Evolutionary conservation across 805 yeast species (phyloP), one percentile per base, ranked within the genome.

Genomic region (Peterozyma xylosa): DNA sequence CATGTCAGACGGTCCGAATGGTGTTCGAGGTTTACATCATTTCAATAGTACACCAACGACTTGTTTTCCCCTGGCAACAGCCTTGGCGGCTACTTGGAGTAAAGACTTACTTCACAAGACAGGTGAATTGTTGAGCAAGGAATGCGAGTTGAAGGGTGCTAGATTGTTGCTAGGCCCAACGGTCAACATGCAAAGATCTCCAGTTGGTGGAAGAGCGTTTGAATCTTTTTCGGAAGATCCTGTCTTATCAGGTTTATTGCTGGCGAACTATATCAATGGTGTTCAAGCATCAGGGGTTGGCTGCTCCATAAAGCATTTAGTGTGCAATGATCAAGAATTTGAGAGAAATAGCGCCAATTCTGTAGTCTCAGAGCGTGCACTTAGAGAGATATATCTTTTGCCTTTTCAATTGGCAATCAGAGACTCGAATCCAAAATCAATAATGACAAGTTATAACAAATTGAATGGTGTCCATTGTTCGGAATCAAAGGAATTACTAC

Each of bases 381-480:
- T 80, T 48, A 68, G 86, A 53, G 86, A 80, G 56, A 70, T 80
- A 43, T 80, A 80, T 58, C 63, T 80, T 55, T 69, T 70, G 53
- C 86, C 86, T 2, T 80, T 80, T 63, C 78, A 78, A 59, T 59
- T 80, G 40, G 82, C 84, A 15, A 55, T 77, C 15, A 64, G 73
- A 45, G 66, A 74, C 45, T 42, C 81, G 18, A 56, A 70, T 43
- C 86, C 87, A 21, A 63, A 62, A 45, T 64, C 74, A 3, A 57
- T 79, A 46, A 80, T 80, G 86, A 76, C 83, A 14, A 64, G 79
- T 42, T 81, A 80, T 63, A 80, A 78, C 61, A 76, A 71, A 53
- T 68, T 80, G 52, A 80, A 80, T 51, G 86, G 85, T 30, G 69
- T 53, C 9, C 85, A 80, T 55, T 77, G 62, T 38, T 68, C 78